Evolutionary conservation across 495 filamentous ascomycete genomes (phyloP).

Genomic region (Aspergillus avenaceus): DNA sequence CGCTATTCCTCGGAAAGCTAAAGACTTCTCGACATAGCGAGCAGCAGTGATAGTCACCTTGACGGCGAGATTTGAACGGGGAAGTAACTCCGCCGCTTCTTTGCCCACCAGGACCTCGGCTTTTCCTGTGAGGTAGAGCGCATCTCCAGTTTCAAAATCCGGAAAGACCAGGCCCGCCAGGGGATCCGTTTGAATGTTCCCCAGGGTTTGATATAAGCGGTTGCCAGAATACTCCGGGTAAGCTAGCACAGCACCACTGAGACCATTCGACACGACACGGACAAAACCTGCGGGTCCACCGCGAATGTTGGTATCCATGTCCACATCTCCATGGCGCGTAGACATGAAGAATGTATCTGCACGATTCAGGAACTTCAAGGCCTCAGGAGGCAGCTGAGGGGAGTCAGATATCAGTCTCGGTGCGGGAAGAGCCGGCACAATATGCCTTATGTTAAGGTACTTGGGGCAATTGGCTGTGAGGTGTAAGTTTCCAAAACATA

Average conservation of each 20-base stretch:
- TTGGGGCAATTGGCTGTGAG: constrained; percentile 73
- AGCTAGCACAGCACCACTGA: constrained; percentile 47
- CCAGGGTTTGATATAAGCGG: constrained; percentile 74
- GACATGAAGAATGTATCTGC: constrained; percentile 77
- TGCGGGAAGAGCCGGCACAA: constrained; percentile 47
- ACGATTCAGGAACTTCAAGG: constrained; percentile 55
- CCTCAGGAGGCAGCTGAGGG: constrained; percentile 35
- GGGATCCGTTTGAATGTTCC: constrained; percentile 65
- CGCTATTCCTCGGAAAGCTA: constrained; percentile 60
- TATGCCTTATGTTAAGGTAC: constrained; percentile 70
- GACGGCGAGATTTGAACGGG: constrained; percentile 67
- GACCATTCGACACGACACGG: constrained; percentile 51
- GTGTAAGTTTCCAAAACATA: no score
- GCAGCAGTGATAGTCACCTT: constrained; percentile 57
- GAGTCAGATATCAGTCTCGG: constrained; percentile 50
- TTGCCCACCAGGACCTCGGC: constrained; percentile 61
- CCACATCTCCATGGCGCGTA: constrained; percentile 51
- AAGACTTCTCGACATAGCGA: constrained; percentile 55
- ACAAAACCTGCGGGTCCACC: constrained; percentile 74
- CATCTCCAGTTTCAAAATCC: constrained; percentile 64
- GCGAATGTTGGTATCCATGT: constrained; percentile 84
- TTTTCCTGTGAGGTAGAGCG: constrained; percentile 65
- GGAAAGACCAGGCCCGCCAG: constrained; percentile 63
- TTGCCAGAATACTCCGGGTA: constrained; percentile 85
- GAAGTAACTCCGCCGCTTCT: constrained; percentile 54